These are phyloP conservation scores for Coniosporium tulheliwenetii DNA, from an alignment of 2,329 filamentous ascomycete genomes.

Conservation along the genomic window DNA sequence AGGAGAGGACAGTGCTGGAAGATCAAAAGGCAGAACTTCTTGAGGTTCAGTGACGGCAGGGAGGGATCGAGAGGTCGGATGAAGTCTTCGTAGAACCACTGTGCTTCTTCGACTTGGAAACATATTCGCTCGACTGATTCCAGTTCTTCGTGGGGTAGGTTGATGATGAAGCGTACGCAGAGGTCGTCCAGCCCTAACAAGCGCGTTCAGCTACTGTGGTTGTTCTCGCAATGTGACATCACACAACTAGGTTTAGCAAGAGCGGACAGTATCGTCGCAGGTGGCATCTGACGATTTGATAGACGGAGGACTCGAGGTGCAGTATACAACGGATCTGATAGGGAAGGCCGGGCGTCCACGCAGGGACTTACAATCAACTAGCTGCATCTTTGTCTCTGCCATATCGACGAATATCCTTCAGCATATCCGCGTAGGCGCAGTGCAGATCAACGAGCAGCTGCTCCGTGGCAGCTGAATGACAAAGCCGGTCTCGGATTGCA, in stretches of 20 bases:
- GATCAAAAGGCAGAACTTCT: slow-evolving; percentile 75
- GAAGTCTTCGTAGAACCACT: slow-evolving; percentile 99
- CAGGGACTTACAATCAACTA: slow-evolving; percentile 63
- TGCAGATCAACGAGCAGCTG: no score
- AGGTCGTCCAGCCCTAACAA: slow-evolving; percentile 81
- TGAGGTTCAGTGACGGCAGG: slow-evolving; percentile 46
- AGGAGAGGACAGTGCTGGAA: slow-evolving; percentile 90
- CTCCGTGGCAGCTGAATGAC: no score
- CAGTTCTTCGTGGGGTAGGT: slow-evolving; percentile 82
- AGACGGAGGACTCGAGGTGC: not conserved
- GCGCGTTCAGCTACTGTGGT: not conserved
- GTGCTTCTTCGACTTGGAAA: slow-evolving; percentile 96
- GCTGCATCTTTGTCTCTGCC: slow-evolving; percentile 63
- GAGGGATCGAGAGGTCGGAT: slow-evolving; percentile 76
- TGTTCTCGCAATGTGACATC: not conserved
- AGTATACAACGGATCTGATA: not conserved
- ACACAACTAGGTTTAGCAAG: not conserved
- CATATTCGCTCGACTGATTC: slow-evolving; percentile 85
- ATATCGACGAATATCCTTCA: slow-evolving; percentile 45
- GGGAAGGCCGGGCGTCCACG: not conserved
- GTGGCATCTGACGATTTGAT: not conserved
- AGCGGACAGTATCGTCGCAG: not conserved
- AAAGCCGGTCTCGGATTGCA: no score
- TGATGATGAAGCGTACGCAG: slow-evolving; percentile 95
- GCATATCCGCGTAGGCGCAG: slow-evolving; percentile 36